Conservation (phyloP, 83 land plant genomes). For the Thuja plicata region DNA sequence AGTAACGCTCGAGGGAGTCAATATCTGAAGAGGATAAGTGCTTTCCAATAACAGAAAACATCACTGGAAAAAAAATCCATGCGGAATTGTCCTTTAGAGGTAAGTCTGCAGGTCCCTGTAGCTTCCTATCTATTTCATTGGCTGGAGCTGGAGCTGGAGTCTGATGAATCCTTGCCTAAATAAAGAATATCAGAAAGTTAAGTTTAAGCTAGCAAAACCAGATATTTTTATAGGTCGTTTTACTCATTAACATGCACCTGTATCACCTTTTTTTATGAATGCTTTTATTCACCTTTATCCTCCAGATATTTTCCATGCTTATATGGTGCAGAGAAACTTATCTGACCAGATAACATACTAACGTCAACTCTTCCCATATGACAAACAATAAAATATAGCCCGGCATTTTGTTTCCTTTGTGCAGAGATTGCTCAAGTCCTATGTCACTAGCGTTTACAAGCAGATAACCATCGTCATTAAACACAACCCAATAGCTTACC, state of each 20-base stretch:
- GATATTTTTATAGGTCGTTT: not conserved
- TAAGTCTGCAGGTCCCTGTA: not conserved
- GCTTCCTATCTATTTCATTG: not conserved
- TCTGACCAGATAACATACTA: not conserved
- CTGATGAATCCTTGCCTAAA: slow-evolving; percentile 1
- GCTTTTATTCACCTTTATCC: slow-evolving; percentile 1
- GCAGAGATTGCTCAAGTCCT: not conserved
- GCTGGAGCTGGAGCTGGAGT: not conserved
- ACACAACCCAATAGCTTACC: slow-evolving; percentile 4
- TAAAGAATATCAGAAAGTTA: not conserved
- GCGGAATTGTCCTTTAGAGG: slow-evolving; percentile 38
- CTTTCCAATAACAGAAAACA: slow-evolving; percentile 47
- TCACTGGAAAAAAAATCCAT: slow-evolving; percentile 59
- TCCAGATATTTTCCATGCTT: not conserved
- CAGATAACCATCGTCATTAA: not conserved
- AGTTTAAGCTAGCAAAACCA: not conserved
- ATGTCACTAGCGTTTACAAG: not conserved
- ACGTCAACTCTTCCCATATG: not conserved
- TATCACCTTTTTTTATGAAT: not conserved
- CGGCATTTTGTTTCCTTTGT: not conserved
- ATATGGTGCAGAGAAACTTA: not conserved
- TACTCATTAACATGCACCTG: not conserved
- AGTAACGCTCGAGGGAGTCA: slow-evolving; percentile 27
- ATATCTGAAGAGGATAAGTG: slow-evolving; percentile 36
- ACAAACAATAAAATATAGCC: not conserved